Evolutionary conservation across 2,329 filamentous ascomycete genomes (phyloP).

Genomic region (Talaromyces funiculosus): DNA sequence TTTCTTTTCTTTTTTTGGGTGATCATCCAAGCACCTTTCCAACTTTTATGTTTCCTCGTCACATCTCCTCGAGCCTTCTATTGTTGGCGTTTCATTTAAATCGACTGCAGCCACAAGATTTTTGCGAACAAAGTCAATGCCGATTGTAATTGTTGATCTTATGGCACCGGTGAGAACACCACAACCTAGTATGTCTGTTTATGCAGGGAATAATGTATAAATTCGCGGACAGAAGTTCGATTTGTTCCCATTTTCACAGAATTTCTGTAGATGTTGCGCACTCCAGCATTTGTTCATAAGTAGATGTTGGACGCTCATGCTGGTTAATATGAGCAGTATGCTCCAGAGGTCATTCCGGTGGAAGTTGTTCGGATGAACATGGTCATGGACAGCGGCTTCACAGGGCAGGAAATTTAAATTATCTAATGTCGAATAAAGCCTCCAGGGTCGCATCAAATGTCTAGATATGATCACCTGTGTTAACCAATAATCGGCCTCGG

Average conservation of each 20-base stretch:
- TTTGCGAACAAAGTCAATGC: too few relatives aligned
- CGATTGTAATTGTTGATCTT: too few relatives aligned
- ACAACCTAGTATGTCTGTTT: too few relatives aligned
- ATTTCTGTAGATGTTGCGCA: neutral
- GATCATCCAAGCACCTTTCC: too few relatives aligned
- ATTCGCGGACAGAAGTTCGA: neutral
- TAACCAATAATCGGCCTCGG: conserved; percentile 1
- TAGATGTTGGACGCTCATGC: neutral
- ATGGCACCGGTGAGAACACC: too few relatives aligned
- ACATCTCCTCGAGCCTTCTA: too few relatives aligned
- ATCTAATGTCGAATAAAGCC: neutral
- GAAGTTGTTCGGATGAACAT: neutral
- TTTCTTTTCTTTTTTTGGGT: too few relatives aligned
- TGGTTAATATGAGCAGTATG: too few relatives aligned
- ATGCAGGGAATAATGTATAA: neutral
- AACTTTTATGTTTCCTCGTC: too few relatives aligned
- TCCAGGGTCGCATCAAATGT: neutral
- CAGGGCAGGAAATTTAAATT: neutral
- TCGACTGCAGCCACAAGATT: too few relatives aligned
- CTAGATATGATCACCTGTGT: neutral
- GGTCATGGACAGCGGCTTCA: neutral
- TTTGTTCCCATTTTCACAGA: neutral
- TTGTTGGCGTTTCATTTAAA: too few relatives aligned
- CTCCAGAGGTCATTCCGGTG: neutral
- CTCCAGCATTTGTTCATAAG: neutral